Evolutionary conservation across 371 early-diverging fungal species (phyloP).

Genomic region (Syncephalastrum monosporum): DNA sequence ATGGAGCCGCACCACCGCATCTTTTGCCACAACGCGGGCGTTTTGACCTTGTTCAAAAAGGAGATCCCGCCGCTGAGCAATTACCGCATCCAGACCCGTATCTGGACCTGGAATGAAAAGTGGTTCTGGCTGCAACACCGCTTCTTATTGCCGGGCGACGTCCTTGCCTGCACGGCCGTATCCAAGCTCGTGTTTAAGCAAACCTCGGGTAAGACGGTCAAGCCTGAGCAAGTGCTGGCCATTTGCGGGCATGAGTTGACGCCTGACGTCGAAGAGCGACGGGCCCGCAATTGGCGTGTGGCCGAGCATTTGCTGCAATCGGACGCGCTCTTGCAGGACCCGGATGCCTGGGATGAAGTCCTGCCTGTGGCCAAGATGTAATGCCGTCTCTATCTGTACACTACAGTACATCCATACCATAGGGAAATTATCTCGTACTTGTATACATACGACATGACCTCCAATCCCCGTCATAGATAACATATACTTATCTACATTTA

Average conservation of each 20-base stretch:
- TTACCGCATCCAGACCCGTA: slow-evolving; percentile 51
- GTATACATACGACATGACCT: no score
- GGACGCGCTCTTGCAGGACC: slow-evolving; percentile 24
- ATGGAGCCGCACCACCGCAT: slow-evolving; percentile 34
- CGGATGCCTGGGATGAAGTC: slow-evolving; percentile 13
- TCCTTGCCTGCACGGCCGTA: slow-evolving; percentile 32
- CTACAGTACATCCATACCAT: no score
- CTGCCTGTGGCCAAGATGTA: slow-evolving; percentile 16
- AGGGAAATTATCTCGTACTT: no score
- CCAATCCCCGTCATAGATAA: no score
- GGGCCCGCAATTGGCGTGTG: slow-evolving; percentile 19
- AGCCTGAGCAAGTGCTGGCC: slow-evolving; percentile 31
- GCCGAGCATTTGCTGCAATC: slow-evolving; percentile 22
- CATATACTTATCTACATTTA: no score
- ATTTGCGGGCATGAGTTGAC: slow-evolving; percentile 37
- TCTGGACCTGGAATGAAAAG: slow-evolving; percentile 61
- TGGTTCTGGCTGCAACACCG: slow-evolving; percentile 49
- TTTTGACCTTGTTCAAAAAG: slow-evolving; percentile 47
- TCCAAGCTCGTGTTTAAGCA: slow-evolving; percentile 47
- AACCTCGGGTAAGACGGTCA: slow-evolving; percentile 38
- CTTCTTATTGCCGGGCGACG: slow-evolving; percentile 22
- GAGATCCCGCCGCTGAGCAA: slow-evolving; percentile 54
- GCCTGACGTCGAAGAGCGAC: slow-evolving; percentile 23
- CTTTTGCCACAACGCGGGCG: slow-evolving; percentile 38
- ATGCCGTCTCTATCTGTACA: no score